phyloP scores from a whole-genome alignment of 306 rosid species.

The Gastrolobium bilobum region DNA sequence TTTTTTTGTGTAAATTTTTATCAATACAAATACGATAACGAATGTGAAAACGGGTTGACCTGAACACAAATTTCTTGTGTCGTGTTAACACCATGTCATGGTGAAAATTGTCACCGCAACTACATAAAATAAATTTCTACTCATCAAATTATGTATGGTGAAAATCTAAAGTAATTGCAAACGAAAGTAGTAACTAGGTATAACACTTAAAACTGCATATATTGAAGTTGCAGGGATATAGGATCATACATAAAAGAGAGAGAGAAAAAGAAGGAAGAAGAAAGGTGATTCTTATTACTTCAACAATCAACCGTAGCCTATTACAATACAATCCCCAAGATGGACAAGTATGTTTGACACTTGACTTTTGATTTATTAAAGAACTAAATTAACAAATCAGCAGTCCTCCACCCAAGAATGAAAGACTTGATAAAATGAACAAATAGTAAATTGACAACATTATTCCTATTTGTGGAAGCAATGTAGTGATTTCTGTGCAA shows the following conservation, averaged over 20 bases:
- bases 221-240: neutral
- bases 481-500: conserved; percentile 1
- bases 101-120: too few species aligned
- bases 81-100: too few species aligned
- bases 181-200: neutral
- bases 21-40: too few species aligned
- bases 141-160: neutral
- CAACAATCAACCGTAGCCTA: neutral
- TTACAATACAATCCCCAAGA: neutral
- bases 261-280: neutral
- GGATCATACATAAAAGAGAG: neutral
- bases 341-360: conserved; percentile 14
- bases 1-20: too few species aligned
- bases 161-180: neutral
- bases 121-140: neutral
- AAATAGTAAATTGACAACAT: conserved; percentile 15
- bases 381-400: neutral
- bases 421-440: conserved; percentile 35
- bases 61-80: too few species aligned
- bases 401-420: neutral
- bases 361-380: conserved; percentile 7
- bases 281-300: conserved; percentile 17
- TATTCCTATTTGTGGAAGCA: neutral
- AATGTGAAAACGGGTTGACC: too few species aligned
- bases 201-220: neutral